These are phyloP conservation scores for Olyra latifolia DNA, from an alignment of 176 grass and related monocot species.

Conservation along the genomic window DNA sequence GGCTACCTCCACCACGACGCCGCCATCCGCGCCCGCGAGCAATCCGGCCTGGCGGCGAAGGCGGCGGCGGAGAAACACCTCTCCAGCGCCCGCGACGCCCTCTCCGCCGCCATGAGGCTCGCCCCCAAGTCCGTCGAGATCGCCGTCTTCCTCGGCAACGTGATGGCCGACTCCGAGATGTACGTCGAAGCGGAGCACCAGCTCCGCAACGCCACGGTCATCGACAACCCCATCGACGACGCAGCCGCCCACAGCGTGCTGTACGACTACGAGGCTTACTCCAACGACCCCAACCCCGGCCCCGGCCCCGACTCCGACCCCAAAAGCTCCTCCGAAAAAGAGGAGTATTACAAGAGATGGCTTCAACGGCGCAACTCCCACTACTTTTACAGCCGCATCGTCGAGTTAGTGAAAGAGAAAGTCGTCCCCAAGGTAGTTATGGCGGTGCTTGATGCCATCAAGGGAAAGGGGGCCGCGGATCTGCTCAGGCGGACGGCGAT, in stretches of 20 bases:
- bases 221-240: not conserved
- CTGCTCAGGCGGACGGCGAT: not conserved
- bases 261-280: not conserved
- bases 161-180: not conserved
- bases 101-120: not conserved
- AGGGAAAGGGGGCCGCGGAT: not conserved
- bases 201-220: not conserved
- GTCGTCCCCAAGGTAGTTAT: not conserved
- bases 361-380: too few species aligned
- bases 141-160: not conserved
- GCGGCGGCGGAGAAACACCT: not conserved
- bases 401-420: too few species aligned
- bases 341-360: too few species aligned
- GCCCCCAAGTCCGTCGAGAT: constrained; percentile 10
- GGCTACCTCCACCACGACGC: not conserved
- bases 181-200: not conserved
- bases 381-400: too few species aligned
- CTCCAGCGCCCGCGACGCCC: too few species aligned
- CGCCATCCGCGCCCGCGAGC: too few species aligned
- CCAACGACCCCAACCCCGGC: too few species aligned
- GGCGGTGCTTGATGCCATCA: not conserved
- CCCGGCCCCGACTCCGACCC: too few species aligned
- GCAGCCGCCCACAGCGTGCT: not conserved
- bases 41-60: not conserved
- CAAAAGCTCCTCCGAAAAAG: too few species aligned